Base-by-base conservation (phyloP, 1,139 yeast species). In the Meyerozyma smithsonii region DNA sequence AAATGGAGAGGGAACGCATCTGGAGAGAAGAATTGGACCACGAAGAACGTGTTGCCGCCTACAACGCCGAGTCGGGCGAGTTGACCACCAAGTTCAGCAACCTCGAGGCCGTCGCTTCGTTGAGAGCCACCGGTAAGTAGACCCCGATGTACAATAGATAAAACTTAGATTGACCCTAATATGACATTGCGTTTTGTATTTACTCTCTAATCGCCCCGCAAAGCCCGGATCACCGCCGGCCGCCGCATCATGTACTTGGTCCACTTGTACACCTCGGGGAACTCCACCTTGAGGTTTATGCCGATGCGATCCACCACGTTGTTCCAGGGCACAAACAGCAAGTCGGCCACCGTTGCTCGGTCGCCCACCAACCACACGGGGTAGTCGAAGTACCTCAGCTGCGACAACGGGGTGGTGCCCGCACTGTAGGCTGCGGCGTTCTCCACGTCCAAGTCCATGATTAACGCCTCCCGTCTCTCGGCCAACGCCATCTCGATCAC, bases 321-420 rank as follows among this genome's bases (percentile, higher is more conserved):
- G 61, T 90, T 90, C 97, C 97, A 90, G 10, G 97, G 95, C 24
- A 89, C 96, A 66, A 89, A 90, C 19, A 92, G 79, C 54, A 90
- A 71, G 61, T 90, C 97, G 4, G 97, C 97, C 38, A 89, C 82
- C 2, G 97, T 86, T 40, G 92, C 84, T 42, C 86, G 69, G 55
- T 88, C 96, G 25, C 96, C 95, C 6, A 89, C 96, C 24, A 90
- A 71, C 97, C 97, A 90, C 28, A 90, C 94, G 1, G 97, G 96
- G 53, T 87, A 85, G 55, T 88, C 96, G 55, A 88, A 87, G 64
- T 85, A 88, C 59, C 92, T 74, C 40, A 90, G 81, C 58, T 86
- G 94, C 18, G 89, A 80, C 46, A 88, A 64, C 2, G 96, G 95
- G 1, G 96, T 86, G 3, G 94, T 83, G 15, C 96, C 96, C 2